phyloP scores from a whole-genome alignment of 352 stramenopile species.

The Globisporangium camurandrum region DNA sequence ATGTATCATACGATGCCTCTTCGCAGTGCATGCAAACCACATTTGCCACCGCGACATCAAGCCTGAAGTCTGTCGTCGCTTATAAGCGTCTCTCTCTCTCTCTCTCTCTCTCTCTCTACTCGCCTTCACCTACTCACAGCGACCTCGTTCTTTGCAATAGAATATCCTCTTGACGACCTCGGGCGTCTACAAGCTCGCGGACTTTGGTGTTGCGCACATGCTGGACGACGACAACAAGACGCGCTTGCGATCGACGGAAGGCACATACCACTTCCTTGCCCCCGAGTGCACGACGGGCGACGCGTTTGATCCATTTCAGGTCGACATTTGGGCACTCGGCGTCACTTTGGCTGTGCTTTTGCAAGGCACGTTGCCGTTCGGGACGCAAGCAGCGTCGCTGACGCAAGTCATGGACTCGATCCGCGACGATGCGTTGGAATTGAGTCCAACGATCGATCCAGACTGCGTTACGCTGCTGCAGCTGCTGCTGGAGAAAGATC shows the following conservation, averaged over 20 bases:
- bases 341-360: conserved; percentile 75
- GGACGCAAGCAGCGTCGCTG: conserved; percentile 38
- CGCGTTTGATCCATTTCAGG: conserved; percentile 63
- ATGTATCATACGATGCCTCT: neutral
- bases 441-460: conserved; percentile 25
- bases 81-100: no score
- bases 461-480: conserved; percentile 39
- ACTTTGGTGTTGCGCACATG: conserved; percentile 78
- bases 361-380: conserved; percentile 63
- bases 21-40: conserved; percentile 57
- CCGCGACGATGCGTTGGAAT: conserved; percentile 39
- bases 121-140: neutral
- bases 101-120: neutral
- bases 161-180: conserved; percentile 63
- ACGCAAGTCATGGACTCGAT: conserved; percentile 69
- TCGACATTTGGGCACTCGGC: conserved; percentile 81
- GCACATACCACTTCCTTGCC: conserved; percentile 83
- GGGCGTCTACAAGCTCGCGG: conserved; percentile 62
- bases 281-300: conserved; percentile 76
- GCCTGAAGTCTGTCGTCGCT: conserved; percentile 21
- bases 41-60: conserved; percentile 88
- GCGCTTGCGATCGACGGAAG: conserved; percentile 66
- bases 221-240: conserved; percentile 29
- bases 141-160: conserved; percentile 1
- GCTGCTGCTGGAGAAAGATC: conserved; percentile 54